Conservation (phyloP, 768 basidiomycete species). For the Rhizopogon rudus region DNA sequence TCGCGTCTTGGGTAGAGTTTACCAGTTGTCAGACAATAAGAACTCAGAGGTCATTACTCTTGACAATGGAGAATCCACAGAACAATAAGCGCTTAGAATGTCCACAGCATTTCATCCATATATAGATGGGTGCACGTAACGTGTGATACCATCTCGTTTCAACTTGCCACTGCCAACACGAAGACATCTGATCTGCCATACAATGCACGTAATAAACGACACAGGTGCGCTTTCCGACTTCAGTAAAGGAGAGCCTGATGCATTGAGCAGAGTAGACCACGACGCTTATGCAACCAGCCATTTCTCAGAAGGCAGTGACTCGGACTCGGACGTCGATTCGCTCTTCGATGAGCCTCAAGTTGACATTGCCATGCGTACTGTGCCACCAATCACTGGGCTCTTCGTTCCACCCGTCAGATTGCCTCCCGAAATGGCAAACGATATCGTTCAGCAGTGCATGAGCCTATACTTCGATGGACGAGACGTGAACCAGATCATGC, state of each 20-base stretch:
- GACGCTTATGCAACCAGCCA: neutral
- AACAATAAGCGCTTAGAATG: neutral
- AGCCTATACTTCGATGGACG: constrained; percentile 47
- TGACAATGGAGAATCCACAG: neutral
- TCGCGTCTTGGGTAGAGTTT: no score
- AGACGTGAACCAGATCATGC: constrained; percentile 77
- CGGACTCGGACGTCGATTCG: constrained; percentile 32
- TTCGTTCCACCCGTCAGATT: constrained; percentile 51
- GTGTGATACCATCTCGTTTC: no score
- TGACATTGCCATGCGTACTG: constrained; percentile 24
- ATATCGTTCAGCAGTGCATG: constrained; percentile 48
- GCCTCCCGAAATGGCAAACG: constrained; percentile 45
- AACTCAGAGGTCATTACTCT: no score
- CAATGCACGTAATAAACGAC: constrained; percentile 9
- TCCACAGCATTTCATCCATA: neutral
- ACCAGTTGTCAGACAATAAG: no score
- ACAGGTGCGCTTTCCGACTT: neutral
- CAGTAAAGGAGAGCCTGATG: neutral
- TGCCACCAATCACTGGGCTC: constrained; percentile 61
- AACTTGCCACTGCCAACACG: neutral
- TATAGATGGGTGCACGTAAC: neutral
- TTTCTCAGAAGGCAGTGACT: neutral
- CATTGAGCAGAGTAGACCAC: neutral
- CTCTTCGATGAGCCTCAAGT: constrained; percentile 43
- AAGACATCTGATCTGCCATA: neutral